Evolutionary conservation across 129 eudicot genomes (phyloP), one percentile per base, ranked within the genome.

Genomic region (Silybum marianum): DNA sequence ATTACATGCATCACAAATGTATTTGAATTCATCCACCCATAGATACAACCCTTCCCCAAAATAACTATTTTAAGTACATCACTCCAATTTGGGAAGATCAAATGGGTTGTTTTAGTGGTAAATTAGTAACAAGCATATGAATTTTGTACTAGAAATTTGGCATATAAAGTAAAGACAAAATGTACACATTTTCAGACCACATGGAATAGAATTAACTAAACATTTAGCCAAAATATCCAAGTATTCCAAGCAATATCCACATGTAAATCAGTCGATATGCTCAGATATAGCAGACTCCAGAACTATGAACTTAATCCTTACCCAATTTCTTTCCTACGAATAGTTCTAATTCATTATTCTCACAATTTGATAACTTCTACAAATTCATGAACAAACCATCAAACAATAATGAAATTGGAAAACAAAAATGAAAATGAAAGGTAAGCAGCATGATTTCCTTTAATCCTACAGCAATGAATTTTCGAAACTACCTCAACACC

Each of bases 401-500:
- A 46, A 68, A 6, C 69, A 48, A 12, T 9, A 23, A 19, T 25
- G 19, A 38, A 36, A 25, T 0, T 6, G 48, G 13, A 36, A 36
- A 54, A 80, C 26, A 7, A 22, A 36, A 46, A 22, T 11, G 1
- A 24, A 42, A 42, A 81, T 18, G 11, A 24, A 39, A 80, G 44
- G 28, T 21, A 6, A 48, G n/a, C 54, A 68, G 11, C 62, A 40
- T 2, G 38, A 78, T n/a, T 63, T 25, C 6, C 54, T 19, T 21
- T 16, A 38, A 79, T 79, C 26, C 25, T 67, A 32, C 21, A 73
- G n/a, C 34, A 80, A 82, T 12, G 32, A 74, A 28, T 3, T 70
- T 54, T 26, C 62, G 2, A 39, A 6, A 9, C 16, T 84, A 95
- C 99, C 97, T 95, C 97, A 11, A 95, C 99, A 18, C 99, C 99